phyloP scores from a whole-genome alignment of 352 stramenopile genomes.

The Pythium angustatum region DNA sequence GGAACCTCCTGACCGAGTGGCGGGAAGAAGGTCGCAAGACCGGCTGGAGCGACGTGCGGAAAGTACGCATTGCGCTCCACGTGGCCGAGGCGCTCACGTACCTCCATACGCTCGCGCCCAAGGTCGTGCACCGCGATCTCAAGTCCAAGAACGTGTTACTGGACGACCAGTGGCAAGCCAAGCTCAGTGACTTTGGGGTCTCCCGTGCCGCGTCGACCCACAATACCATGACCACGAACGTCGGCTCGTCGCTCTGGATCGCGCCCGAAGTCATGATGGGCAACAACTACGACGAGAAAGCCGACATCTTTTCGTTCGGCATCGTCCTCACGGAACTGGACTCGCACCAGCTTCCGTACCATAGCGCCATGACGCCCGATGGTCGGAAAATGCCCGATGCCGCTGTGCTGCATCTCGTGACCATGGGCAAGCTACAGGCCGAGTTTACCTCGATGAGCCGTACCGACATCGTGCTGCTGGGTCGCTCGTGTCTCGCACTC shows the following conservation, averaged over 20 bases:
- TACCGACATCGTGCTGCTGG: slow-evolving; percentile 31
- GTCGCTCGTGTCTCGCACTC: slow-evolving; percentile 30
- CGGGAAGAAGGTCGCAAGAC: slow-evolving; percentile 5
- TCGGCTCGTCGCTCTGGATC: slow-evolving; percentile 57
- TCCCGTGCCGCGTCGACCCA: slow-evolving; percentile 40
- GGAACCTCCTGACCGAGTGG: slow-evolving; percentile 30
- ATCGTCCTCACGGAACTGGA: slow-evolving; percentile 27
- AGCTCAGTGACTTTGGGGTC: slow-evolving; percentile 62
- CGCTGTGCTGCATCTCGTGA: slow-evolving; percentile 37
- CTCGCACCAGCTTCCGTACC: slow-evolving; percentile 27
- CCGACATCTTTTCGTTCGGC: slow-evolving; percentile 21
- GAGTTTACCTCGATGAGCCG: slow-evolving; percentile 30
- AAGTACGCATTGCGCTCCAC: slow-evolving; percentile 56
- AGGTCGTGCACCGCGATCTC: slow-evolving; percentile 84
- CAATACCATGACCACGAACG: slow-evolving; percentile 46
- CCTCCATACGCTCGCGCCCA: slow-evolving; percentile 53
- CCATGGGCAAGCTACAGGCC: slow-evolving; percentile 34
- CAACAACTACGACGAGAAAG: slow-evolving; percentile 32
- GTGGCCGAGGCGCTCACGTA: slow-evolving; percentile 62
- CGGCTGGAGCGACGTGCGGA: slow-evolving; percentile 28
- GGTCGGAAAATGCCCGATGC: slow-evolving; percentile 29
- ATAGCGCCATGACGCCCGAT: slow-evolving; percentile 29
- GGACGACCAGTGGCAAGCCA: slow-evolving; percentile 41
- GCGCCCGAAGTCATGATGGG: slow-evolving; percentile 46
- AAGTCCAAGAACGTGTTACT: slow-evolving; percentile 88